Conservation (phyloP, 495 filamentous ascomycete genomes). For the Aspergillus haitiensis region DNA sequence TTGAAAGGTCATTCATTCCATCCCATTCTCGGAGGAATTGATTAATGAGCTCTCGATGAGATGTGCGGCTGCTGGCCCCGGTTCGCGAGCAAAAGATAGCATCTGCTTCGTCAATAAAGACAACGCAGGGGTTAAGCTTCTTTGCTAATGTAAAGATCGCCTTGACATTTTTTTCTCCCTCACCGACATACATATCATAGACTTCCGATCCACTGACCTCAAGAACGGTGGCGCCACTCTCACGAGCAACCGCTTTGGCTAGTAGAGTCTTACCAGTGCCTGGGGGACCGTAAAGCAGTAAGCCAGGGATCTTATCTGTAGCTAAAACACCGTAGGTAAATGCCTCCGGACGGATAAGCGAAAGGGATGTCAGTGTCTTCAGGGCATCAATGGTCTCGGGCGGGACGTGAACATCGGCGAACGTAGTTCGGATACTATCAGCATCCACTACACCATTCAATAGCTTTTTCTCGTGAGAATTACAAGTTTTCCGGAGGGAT, state of each 20-base stretch:
- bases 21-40: constrained; percentile 99
- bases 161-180: constrained; percentile 94
- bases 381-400: constrained; percentile 82
- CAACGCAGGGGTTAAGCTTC: constrained; percentile 88
- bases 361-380: constrained; percentile 85
- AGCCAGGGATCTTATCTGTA: constrained; percentile 84
- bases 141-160: constrained; percentile 89
- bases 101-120: constrained; percentile 98
- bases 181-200: constrained; percentile 94
- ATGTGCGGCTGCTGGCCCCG: constrained; percentile 54
- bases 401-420: constrained; percentile 78
- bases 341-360: constrained; percentile 84
- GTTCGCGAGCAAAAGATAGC: constrained; percentile 80
- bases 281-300: constrained; percentile 90
- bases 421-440: constrained; percentile 78
- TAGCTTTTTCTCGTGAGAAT: constrained; percentile 77
- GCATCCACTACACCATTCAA: constrained; percentile 79
- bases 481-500: constrained; percentile 56
- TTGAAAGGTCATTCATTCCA: constrained; percentile 79
- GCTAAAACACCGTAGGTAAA: constrained; percentile 95
- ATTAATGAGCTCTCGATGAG: constrained; percentile 90
- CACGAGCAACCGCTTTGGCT: constrained; percentile 93
- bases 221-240: constrained; percentile 84
- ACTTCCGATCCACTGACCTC: constrained; percentile 74
- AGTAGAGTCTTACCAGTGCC: constrained; percentile 95